These are phyloP conservation scores for barrel medic (Medicago truncatula) DNA, from an alignment of 306 rosid species.

Conservation along the genomic window MtrunA17r5.0-ANR NC_053045.1:5924501-5925000, in stretches of 20 bases:
- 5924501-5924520: slow-evolving; percentile 32
- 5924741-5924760: background rate
- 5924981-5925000: slow-evolving; percentile 38
- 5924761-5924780: background rate
- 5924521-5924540: slow-evolving; percentile 40
- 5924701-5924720: slow-evolving; percentile 37
- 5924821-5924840: no score
- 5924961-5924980: slow-evolving; percentile 39
- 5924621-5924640: slow-evolving; percentile 44
- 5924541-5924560: slow-evolving; percentile 44
- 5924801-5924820: background rate
- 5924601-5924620: slow-evolving; percentile 38
- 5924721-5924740: slow-evolving; percentile 31
- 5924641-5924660: slow-evolving; percentile 32
- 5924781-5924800: background rate
- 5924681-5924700: slow-evolving; percentile 44
- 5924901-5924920: slow-evolving; percentile 54
- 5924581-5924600: slow-evolving; percentile 34
- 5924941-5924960: slow-evolving; percentile 35
- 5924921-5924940: background rate
- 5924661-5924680: slow-evolving; percentile 44
- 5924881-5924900: slow-evolving; percentile 48
- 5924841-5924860: slow-evolving; percentile 28
- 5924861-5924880: slow-evolving; percentile 24
- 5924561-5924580: slow-evolving; percentile 43